Evolutionary conservation across 2,329 filamentous ascomycete species (phyloP).

Genomic region (Penicillium brevicompactum): DNA sequence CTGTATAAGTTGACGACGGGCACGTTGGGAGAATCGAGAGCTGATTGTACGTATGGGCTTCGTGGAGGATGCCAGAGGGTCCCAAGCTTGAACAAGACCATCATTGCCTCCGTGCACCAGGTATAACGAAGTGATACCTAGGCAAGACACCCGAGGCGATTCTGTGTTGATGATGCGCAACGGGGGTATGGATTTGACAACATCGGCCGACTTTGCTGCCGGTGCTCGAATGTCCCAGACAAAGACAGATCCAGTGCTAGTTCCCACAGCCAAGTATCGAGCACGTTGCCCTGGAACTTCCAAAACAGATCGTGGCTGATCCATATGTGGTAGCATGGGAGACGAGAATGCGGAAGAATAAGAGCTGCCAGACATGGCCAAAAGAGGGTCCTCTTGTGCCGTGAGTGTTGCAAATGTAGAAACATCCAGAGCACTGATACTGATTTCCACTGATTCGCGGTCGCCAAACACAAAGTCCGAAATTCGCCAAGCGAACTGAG

Average conservation of each 20-base stretch:
- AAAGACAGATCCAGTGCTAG: constrained; percentile 72
- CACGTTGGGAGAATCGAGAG: constrained; percentile 77
- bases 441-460: constrained; percentile 64
- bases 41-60: constrained; percentile 85
- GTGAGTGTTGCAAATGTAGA: constrained; percentile 74
- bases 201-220: constrained; percentile 55
- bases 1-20: constrained; percentile 73
- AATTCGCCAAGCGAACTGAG: constrained; percentile 66
- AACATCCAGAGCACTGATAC: constrained; percentile 69
- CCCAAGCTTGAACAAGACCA: constrained; percentile 94
- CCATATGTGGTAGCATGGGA: constrained; percentile 52
- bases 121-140: constrained; percentile 83
- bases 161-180: constrained; percentile 85
- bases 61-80: constrained; percentile 79
- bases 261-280: constrained; percentile 79
- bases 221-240: constrained; percentile 82
- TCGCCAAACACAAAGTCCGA: constrained; percentile 65
- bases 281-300: constrained; percentile 85
- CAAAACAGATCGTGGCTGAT: constrained; percentile 40
- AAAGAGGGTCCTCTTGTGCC: constrained; percentile 74
- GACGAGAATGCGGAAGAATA: constrained; percentile 58
- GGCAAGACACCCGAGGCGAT: constrained; percentile 79
- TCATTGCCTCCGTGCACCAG: constrained; percentile 93
- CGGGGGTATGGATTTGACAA: constrained; percentile 65
- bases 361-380: constrained; percentile 59